A percentile compares a stretch with the other conserved stretches of the same genome.
Conservation (phyloP, 169 alveolate species). For the Cryptosporidium muris region DNA sequence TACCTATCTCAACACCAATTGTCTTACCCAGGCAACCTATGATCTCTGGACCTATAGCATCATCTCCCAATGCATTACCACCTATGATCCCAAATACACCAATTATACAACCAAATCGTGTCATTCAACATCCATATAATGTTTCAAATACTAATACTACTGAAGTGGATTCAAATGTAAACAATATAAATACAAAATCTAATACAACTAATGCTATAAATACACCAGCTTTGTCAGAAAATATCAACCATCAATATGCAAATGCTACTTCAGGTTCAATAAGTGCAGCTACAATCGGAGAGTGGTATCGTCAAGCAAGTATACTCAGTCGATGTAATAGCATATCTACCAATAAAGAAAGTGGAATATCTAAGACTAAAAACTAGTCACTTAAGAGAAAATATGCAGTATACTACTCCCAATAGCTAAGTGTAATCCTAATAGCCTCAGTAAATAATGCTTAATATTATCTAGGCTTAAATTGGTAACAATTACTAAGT, state of each 20-base stretch:
- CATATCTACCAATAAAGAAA: neutral
- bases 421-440: too few relatives aligned
- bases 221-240: slow-evolving; percentile 9
- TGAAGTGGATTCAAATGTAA: slow-evolving; percentile 10
- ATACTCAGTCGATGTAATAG: slow-evolving; percentile 53
- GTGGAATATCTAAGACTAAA: neutral
- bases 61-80: neutral
- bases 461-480: too few relatives aligned
- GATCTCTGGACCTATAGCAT: neutral
- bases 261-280: slow-evolving; percentile 33
- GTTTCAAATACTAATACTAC: neutral
- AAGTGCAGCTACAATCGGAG: slow-evolving; percentile 55
- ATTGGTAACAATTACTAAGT: too few relatives aligned
- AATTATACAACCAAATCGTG: slow-evolving; percentile 2
- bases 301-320: slow-evolving; percentile 67
- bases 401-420: neutral
- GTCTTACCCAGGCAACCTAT: slow-evolving; percentile 53
- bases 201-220: neutral
- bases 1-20: slow-evolving; percentile 67
- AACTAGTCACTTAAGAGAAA: neutral
- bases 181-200: neutral
- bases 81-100: neutral
- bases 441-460: too few relatives aligned
- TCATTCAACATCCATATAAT: slow-evolving; percentile 11
- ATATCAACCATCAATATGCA: neutral